A percentile compares a stretch with the other conserved stretches of the same genome.
phyloP scores from a whole-genome alignment of 1,284 basidiomycete genomes.

The Ganoderma sp. region DNA sequence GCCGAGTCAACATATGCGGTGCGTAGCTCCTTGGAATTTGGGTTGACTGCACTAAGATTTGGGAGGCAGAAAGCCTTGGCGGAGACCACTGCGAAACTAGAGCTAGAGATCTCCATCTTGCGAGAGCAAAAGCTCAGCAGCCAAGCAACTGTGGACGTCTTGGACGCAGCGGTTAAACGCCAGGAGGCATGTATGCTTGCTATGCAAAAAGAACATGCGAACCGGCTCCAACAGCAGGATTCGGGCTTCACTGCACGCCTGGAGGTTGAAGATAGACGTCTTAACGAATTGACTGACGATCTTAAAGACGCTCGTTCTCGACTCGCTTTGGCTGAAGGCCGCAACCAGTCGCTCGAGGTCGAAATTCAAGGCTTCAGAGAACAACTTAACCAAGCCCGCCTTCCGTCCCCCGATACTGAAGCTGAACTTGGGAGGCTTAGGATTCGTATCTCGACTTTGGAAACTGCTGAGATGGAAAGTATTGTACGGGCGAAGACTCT shows the following conservation, averaged over 20 bases:
- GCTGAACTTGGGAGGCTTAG: slow-evolving; percentile 36
- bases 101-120: slow-evolving; percentile 36
- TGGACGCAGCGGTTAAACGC: slow-evolving; percentile 29
- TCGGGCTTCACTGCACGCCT: slow-evolving; percentile 22
- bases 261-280: slow-evolving; percentile 28
- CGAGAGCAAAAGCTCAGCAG: slow-evolving; percentile 36
- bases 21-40: slow-evolving; percentile 10
- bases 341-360: slow-evolving; percentile 24
- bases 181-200: slow-evolving; percentile 23
- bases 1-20: slow-evolving; percentile 41
- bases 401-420: slow-evolving; percentile 32
- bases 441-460: slow-evolving; percentile 34
- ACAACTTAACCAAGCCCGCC: slow-evolving; percentile 32
- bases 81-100: slow-evolving; percentile 30
- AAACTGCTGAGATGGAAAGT: slow-evolving; percentile 36
- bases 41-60: background rate
- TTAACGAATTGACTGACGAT: slow-evolving; percentile 29
- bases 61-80: slow-evolving; percentile 34
- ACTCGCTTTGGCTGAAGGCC: slow-evolving; percentile 23
- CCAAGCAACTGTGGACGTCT: slow-evolving; percentile 29
- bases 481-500: slow-evolving; percentile 40
- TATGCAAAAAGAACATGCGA: slow-evolving; percentile 32
- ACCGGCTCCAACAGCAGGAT: slow-evolving; percentile 29
- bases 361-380: slow-evolving; percentile 31
- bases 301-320: slow-evolving; percentile 29